phyloP scores from a whole-genome alignment of 75 land plant species.

The Selaginella tamariscina region DNA sequence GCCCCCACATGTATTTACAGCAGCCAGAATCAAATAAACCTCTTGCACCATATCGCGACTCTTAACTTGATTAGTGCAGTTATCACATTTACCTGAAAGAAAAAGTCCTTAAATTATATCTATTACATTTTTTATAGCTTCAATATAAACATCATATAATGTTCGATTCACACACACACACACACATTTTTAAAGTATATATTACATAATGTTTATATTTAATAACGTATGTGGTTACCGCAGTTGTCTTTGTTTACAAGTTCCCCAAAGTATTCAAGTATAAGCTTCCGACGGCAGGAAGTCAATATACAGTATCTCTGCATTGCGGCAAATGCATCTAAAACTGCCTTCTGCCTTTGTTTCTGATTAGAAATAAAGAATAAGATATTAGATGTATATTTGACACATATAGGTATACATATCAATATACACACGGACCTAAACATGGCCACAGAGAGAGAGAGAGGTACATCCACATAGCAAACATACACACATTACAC shows the following conservation, averaged over 20 bases:
- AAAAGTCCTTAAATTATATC: too few relatives aligned
- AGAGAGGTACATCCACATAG: too few relatives aligned
- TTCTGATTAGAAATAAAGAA: slow-evolving; percentile 25
- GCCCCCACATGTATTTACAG: slow-evolving; percentile 53
- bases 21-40: slow-evolving; percentile 43
- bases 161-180: too few relatives aligned
- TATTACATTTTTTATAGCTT: too few relatives aligned
- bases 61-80: slow-evolving; percentile 31
- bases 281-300: slow-evolving; percentile 51
- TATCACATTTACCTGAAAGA: slow-evolving; percentile 71
- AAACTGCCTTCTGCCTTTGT: slow-evolving; percentile 41
- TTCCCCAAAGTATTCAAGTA: slow-evolving; percentile 75
- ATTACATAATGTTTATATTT: too few relatives aligned
- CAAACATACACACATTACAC: too few relatives aligned
- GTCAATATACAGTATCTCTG: slow-evolving; percentile 45
- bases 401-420: too few relatives aligned
- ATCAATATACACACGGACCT: too few relatives aligned
- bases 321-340: slow-evolving; percentile 55
- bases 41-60: slow-evolving; percentile 50
- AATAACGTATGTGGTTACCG: slow-evolving; percentile 41
- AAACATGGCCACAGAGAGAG: too few relatives aligned
- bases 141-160: too few relatives aligned
- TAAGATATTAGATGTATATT: background rate
- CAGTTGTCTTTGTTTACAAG: slow-evolving; percentile 29
- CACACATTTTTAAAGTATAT: too few relatives aligned